phyloP scores from a whole-genome alignment of 306 rosid species.

The Cyclanthera cordifolia region DNA sequence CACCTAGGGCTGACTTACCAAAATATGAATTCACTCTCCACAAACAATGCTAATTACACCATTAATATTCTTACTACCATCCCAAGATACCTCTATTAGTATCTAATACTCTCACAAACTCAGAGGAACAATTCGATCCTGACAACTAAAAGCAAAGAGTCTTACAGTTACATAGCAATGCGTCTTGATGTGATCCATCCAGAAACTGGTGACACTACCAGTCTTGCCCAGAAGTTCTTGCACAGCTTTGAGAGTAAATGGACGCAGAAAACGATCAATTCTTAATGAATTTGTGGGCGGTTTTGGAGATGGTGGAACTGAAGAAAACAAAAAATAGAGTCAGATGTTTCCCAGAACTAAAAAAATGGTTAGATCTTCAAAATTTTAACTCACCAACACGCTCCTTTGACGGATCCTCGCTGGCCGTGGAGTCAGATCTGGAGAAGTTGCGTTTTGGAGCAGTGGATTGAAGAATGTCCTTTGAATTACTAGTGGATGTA shows the following conservation, averaged over 20 bases:
- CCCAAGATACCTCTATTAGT: too few relatives aligned
- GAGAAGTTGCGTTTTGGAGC: slow-evolving; percentile 44
- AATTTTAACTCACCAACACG: slow-evolving; percentile 64
- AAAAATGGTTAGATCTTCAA: background rate
- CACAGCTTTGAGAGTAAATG: slow-evolving; percentile 90
- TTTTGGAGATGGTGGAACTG: slow-evolving; percentile 76
- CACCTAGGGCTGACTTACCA: too few relatives aligned
- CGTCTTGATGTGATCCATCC: slow-evolving; percentile 99
- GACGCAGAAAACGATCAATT: slow-evolving; percentile 82
- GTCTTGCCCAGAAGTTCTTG: slow-evolving; percentile 90
- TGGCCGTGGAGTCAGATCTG: slow-evolving; percentile 53
- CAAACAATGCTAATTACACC: too few relatives aligned
- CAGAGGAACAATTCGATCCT: background rate
- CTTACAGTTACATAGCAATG: slow-evolving; percentile 97
- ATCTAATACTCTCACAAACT: too few relatives aligned
- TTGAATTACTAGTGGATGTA: slow-evolving; percentile 43
- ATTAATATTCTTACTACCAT: too few relatives aligned
- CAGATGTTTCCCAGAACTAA: background rate
- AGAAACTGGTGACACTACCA: slow-evolving; percentile 61
- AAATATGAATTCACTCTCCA: too few relatives aligned
- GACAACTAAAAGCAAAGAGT: slow-evolving; percentile 7
- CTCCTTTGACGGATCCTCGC: slow-evolving; percentile 61
- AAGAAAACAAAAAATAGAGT: slow-evolving; percentile 15
- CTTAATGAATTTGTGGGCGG: slow-evolving; percentile 74
- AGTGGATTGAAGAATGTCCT: slow-evolving; percentile 32